phyloP scores from a whole-genome alignment of 352 stramenopile species.

The Pilasporangium apinafurcum region DNA sequence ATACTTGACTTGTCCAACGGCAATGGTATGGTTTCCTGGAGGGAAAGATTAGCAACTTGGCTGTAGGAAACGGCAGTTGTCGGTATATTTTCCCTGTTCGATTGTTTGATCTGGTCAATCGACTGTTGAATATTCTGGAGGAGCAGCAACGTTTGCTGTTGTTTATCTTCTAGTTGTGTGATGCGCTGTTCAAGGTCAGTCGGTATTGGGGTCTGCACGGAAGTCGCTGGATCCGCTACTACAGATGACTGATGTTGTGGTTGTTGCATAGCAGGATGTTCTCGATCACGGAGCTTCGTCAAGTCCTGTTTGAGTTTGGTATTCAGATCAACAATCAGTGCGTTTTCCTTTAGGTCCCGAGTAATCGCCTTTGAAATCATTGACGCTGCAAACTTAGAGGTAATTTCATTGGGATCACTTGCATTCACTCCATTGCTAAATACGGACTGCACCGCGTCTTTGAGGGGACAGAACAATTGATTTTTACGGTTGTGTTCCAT shows the following conservation, averaged over 20 bases:
- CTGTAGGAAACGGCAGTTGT: too few relatives aligned
- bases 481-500: constrained; percentile 16
- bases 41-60: too few relatives aligned
- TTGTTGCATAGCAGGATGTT: not conserved
- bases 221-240: not conserved
- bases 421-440: not conserved
- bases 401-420: constrained; percentile 4
- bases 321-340: constrained; percentile 15
- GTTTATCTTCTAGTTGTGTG: too few relatives aligned
- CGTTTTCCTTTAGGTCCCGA: constrained; percentile 8
- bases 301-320: constrained; percentile 12
- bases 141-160: too few relatives aligned
- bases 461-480: constrained; percentile 14
- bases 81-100: too few relatives aligned
- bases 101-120: too few relatives aligned
- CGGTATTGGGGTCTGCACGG: not conserved
- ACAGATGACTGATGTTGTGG: not conserved
- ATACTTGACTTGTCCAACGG: too few relatives aligned
- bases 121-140: too few relatives aligned
- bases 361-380: constrained; percentile 13
- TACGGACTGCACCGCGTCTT: constrained; percentile 7
- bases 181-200: not conserved
- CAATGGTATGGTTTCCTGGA: too few relatives aligned
- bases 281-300: constrained; percentile 5
- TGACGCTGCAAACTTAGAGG: constrained; percentile 6